Conservation (phyloP, 495 filamentous ascomycete species). For the Xylaria longipes region DNA sequence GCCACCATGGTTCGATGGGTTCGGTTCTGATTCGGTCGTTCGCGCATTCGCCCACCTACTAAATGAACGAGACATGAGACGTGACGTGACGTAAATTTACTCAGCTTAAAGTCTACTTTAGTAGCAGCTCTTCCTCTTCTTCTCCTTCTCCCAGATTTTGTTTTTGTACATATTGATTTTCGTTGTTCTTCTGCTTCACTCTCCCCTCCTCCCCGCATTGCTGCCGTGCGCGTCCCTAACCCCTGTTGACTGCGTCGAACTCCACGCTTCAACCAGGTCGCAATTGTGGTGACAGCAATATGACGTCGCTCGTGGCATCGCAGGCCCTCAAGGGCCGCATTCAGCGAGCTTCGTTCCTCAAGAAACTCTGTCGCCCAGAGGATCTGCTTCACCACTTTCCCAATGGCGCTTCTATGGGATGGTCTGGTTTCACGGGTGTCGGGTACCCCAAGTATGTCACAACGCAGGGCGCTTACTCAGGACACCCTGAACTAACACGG, state of each 20-base stretch:
- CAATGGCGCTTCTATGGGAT: conserved; percentile 82
- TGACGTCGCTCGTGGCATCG: conserved; percentile 64
- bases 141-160: not conserved
- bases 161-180: not conserved
- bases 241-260: not conserved
- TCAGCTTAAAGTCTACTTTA: not conserved
- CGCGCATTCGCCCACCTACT: conserved; percentile 6
- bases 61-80: no score
- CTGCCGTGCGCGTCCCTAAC: not conserved
- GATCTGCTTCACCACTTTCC: conserved; percentile 83
- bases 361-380: conserved; percentile 78
- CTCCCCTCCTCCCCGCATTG: not conserved
- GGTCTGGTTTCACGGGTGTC: conserved; percentile 91
- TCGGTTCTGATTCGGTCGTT: conserved; percentile 22
- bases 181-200: not conserved
- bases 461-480: not conserved
- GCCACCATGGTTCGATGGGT: conserved; percentile 17
- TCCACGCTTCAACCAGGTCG: conserved; percentile 1
- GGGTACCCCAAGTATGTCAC: conserved; percentile 82
- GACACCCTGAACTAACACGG: conserved; percentile 24
- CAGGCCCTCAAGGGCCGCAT: conserved; percentile 78
- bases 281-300: conserved; percentile 31
- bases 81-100: conserved; percentile 11
- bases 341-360: conserved; percentile 75
- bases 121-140: not conserved